Evolutionary conservation across 495 filamentous ascomycete species (phyloP).

Genomic region (Haplographium delicatum): DNA sequence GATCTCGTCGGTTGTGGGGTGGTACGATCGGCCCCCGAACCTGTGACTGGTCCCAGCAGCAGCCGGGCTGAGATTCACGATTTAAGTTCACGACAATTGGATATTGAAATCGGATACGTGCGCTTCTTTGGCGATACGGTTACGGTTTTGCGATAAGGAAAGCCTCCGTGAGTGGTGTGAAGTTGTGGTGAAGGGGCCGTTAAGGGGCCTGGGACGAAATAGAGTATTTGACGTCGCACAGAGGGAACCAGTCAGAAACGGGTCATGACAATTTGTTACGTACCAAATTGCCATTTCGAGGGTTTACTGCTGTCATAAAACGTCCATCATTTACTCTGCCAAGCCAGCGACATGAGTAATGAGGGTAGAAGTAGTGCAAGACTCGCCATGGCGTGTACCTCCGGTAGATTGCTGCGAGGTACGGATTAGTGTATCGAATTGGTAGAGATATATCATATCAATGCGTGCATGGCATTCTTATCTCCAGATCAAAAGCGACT

Average conservation of each 20-base stretch:
- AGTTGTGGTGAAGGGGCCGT: neutral
- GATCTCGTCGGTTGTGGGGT: slow-evolving; percentile 23
- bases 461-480: slow-evolving; percentile 15
- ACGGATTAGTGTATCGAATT: slow-evolving; percentile 10
- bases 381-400: slow-evolving; percentile 9
- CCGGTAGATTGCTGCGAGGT: slow-evolving; percentile 17
- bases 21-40: neutral
- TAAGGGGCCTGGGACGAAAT: slow-evolving; percentile 6
- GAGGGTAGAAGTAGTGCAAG: neutral
- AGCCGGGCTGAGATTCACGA: neutral
- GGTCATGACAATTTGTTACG: slow-evolving; percentile 16
- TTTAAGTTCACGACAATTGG: neutral
- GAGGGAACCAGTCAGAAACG: slow-evolving; percentile 1
- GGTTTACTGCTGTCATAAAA: slow-evolving; percentile 27
- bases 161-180: slow-evolving; percentile 16
- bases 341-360: neutral
- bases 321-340: neutral
- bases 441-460: slow-evolving; percentile 7
- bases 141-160: slow-evolving; percentile 20
- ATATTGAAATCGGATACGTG: too few relatives aligned
- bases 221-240: slow-evolving; percentile 11
- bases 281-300: slow-evolving; percentile 19
- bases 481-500: neutral
- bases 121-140: too few relatives aligned
- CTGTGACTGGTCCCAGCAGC: too few relatives aligned